Evolutionary conservation across 2,329 filamentous ascomycete genomes (phyloP), one percentile per base, ranked within the genome.

Genomic region (Penicillium psychrosexuale): DNA sequence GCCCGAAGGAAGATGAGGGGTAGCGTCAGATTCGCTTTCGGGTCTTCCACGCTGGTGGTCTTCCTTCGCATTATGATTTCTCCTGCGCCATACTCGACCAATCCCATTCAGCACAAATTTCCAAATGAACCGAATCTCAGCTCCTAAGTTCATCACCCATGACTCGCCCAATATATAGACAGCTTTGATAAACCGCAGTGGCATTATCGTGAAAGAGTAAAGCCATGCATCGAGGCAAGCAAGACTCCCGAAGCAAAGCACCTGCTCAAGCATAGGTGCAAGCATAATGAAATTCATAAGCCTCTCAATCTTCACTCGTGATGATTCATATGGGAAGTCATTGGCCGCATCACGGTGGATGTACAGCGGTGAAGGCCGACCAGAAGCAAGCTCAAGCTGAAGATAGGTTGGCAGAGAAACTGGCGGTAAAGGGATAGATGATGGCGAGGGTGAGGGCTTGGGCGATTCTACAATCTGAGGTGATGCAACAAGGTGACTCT

Each of bases 201-300:
- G 94, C 0, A 99, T 78, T 42, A 99, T 96, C 0, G 94, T 99
- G 65, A 99, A 95, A 0, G 91, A 95, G 75, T 97, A 94, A 1
- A 99, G 82, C 91, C 93, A 99, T 1, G 93, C 89, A 71, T 99
- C 94, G 6, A 99, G 79, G 73, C 94, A 99, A 7, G 93, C 92
- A 33, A 97, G 75, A 0, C 90, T 87, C 7, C 94, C 94, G 74
- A 99, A 97, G 56, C 86, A 85, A 6, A 99, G 81, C 0, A 92
- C 88, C 43, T 88, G 83, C 74, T 99, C 94, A 5, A 99, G 80
- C 57, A 88, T 89, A 0, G 85, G 82, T 0, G 93, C 91, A 3
- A 99, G 77, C 27, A 91, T 78, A 6, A 99, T 75, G 57, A 97
- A 95, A 69, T 97, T 97, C 61, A 90, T 82, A 12, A 99, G 79